Evolutionary conservation across 2,329 filamentous ascomycete genomes (phyloP).

Genomic region (Tolypocladium tundrense): DNA sequence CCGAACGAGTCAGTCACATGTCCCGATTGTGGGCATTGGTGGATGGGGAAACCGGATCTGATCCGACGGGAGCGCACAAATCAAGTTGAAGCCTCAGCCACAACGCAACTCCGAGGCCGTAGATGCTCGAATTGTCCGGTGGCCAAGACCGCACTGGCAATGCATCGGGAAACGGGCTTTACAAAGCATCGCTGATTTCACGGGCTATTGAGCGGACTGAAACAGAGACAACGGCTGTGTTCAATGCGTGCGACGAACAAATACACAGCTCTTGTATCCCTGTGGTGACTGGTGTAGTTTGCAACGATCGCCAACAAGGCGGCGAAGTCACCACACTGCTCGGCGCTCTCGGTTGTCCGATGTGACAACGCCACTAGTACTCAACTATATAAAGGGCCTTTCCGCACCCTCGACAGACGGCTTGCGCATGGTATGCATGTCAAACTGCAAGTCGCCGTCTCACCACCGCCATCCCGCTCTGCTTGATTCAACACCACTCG

Average conservation of each 20-base stretch:
- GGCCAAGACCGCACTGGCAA: neutral
- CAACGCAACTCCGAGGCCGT: neutral
- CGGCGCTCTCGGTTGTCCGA: constrained; percentile 1
- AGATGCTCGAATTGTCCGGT: neutral
- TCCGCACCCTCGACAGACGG: neutral
- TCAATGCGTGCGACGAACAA: neutral
- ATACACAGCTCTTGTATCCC: neutral
- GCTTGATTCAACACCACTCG: neutral
- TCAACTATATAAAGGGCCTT: neutral
- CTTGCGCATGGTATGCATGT: neutral
- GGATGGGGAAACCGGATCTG: neutral
- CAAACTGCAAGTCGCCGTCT: neutral
- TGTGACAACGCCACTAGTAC: neutral
- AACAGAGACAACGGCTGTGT: neutral
- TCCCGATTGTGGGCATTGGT: neutral
- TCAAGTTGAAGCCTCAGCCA: neutral
- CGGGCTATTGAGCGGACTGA: neutral
- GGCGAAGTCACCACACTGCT: neutral
- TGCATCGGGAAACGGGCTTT: neutral
- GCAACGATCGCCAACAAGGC: too few relatives aligned
- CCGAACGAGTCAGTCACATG: too few relatives aligned
- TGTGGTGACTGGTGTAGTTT: neutral
- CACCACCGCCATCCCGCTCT: neutral
- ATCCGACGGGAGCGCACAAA: neutral
- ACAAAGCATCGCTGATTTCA: neutral